These are phyloP conservation scores for Glycyrrhiza uralensis DNA, from an alignment of 306 rosid species.

Conservation along the genomic window DNA sequence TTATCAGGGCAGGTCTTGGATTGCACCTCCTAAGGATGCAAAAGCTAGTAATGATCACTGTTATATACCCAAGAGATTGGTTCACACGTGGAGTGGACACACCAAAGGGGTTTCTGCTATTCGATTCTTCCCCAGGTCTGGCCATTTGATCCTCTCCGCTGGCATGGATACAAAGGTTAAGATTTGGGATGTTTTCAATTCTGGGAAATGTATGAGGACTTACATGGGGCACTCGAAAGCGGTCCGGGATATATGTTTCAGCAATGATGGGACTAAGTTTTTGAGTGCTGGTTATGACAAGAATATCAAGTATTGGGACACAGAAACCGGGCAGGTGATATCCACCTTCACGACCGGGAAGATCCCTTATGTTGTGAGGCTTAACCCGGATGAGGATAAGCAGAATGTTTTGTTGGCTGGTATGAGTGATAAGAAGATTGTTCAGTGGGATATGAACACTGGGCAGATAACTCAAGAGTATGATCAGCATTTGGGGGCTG, in stretches of 20 bases:
- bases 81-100: conserved; percentile 99
- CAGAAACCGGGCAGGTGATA: conserved; percentile 95
- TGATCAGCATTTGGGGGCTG: conserved; percentile 99
- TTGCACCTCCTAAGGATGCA: conserved; percentile 87
- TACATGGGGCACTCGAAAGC: conserved; percentile 93
- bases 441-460: conserved; percentile 94
- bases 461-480: conserved; percentile 99
- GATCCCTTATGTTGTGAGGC: conserved; percentile 89
- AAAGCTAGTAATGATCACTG: conserved; percentile 88
- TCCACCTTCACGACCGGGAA: conserved; percentile 88
- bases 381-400: conserved; percentile 94
- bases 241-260: conserved; percentile 87
- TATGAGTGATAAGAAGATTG: conserved; percentile 99
- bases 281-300: conserved; percentile 92
- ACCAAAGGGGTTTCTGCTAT: conserved; percentile 94
- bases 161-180: conserved; percentile 92
- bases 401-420: conserved; percentile 93
- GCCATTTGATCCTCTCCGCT: conserved; percentile 89
- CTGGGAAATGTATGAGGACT: conserved; percentile 96
- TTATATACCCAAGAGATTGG: conserved; percentile 92
- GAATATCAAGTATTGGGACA: conserved; percentile 98
- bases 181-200: conserved; percentile 97
- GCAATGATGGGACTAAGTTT: conserved; percentile 84
- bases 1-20: conserved; percentile 99
- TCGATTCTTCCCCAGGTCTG: conserved; percentile 81